A percentile compares a stretch with the other conserved stretches of the same genome.
phyloP scores from a whole-genome alignment of 2,329 filamentous ascomycete genomes.

The Sporothrix mexicana region DNA sequence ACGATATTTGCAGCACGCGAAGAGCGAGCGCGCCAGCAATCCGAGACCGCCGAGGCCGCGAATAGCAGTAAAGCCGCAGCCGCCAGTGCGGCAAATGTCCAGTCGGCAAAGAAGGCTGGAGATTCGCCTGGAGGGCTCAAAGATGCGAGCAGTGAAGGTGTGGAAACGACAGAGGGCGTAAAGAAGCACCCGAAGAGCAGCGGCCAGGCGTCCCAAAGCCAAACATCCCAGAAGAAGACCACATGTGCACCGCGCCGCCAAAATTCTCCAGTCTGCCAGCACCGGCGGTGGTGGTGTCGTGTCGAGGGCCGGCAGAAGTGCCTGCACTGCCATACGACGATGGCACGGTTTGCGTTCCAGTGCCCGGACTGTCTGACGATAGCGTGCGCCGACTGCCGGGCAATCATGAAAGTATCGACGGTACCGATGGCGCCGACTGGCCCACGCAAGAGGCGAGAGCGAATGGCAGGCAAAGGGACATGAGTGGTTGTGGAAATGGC shows the following conservation, averaged over 20 bases:
- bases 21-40: background rate
- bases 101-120: background rate
- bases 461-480: background rate
- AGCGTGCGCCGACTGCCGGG: background rate
- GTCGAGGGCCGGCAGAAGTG: background rate
- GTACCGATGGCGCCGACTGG: background rate
- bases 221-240: background rate
- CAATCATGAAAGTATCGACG: background rate
- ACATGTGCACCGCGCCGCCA: background rate
- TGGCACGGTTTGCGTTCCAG: background rate
- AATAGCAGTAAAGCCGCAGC: background rate
- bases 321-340: background rate
- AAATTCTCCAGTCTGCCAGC: background rate
- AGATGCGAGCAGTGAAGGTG: background rate
- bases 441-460: background rate
- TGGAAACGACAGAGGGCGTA: background rate
- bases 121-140: background rate
- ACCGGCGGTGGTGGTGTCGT: background rate
- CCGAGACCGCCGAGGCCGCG: background rate
- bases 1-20: background rate
- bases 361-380: conserved; percentile 4
- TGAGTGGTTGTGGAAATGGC: background rate
- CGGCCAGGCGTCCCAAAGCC: background rate
- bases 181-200: too few species aligned
- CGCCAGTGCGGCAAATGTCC: background rate